Evolutionary conservation across 805 yeast genomes (phyloP).

Genomic region (Candida schatavii): DNA sequence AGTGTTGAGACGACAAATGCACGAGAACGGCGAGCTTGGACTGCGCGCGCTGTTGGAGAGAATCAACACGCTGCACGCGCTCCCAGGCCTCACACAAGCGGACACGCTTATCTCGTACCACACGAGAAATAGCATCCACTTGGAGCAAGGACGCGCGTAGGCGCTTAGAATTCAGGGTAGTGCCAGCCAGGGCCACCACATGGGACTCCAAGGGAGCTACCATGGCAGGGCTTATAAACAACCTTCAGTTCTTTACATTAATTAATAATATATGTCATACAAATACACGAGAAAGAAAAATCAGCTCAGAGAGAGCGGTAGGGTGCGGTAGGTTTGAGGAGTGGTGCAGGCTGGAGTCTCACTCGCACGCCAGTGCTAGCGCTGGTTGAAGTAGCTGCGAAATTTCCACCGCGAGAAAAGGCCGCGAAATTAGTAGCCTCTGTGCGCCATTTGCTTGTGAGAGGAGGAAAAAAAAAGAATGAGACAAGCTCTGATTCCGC

Average conservation of each 20-base stretch:
- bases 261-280: background rate
- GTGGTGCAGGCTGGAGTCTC: too few relatives aligned
- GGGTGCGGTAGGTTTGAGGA: too few relatives aligned
- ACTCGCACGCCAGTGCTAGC: background rate
- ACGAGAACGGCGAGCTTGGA: conserved; percentile 33
- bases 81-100: conserved; percentile 50
- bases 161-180: too few relatives aligned
- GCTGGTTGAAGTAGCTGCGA: background rate
- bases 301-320: too few relatives aligned
- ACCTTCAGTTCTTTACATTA: background rate
- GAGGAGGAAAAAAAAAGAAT: conserved; percentile 1
- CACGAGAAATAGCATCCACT: conserved; percentile 37
- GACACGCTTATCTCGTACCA: conserved; percentile 45
- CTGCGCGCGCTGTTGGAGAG: conserved; percentile 37
- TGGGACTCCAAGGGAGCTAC: too few relatives aligned
- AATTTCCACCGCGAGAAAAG: background rate
- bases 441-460: too few relatives aligned
- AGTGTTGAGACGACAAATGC: conserved; percentile 38
- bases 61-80: conserved; percentile 43
- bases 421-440: background rate
- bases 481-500: conserved; percentile 44
- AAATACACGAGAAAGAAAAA: background rate
- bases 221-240: too few relatives aligned
- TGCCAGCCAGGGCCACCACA: too few relatives aligned
- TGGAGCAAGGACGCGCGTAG: too few relatives aligned